Evolutionary conservation across 2,329 filamentous ascomycete species (phyloP).

Genomic region (Lecanoromycetidae sp.): DNA sequence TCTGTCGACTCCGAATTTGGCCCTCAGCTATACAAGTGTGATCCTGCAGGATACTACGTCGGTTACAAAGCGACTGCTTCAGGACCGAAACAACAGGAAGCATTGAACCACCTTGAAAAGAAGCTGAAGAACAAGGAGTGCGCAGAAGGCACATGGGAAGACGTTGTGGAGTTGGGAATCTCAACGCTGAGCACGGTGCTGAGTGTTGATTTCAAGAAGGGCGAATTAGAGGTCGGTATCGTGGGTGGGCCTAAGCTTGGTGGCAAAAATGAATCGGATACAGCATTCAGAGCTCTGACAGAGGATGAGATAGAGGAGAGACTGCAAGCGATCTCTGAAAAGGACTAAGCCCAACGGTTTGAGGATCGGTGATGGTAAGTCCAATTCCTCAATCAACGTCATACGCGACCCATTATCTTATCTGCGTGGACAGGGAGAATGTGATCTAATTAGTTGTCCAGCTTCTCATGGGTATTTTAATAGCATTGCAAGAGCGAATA

Average conservation of each 20-base stretch:
- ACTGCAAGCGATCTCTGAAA: constrained; percentile 95
- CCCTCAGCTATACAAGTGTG: constrained; percentile 94
- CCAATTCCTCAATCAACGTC: too few species aligned
- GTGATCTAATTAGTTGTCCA: constrained; percentile 2
- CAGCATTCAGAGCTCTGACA: constrained; percentile 74
- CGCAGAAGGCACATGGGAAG: constrained; percentile 87
- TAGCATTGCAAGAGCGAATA: constrained; percentile 4
- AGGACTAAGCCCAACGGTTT: constrained; percentile 52
- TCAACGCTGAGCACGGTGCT: constrained; percentile 89
- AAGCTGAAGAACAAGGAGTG: constrained; percentile 98
- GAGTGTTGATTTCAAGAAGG: constrained; percentile 99
- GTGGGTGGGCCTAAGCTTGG: constrained; percentile 77
- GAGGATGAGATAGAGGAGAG: constrained; percentile 98
- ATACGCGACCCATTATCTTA: too few species aligned
- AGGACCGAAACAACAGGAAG: constrained; percentile 96
- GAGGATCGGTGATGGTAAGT: constrained; percentile 6
- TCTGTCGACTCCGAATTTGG: constrained; percentile 86
- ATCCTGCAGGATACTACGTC: constrained; percentile 94
- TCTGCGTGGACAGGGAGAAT: not conserved
- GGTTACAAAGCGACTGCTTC: constrained; percentile 98
- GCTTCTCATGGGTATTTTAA: constrained; percentile 3
- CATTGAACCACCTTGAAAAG: constrained; percentile 96
- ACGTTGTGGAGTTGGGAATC: constrained; percentile 94
- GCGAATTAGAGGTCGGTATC: constrained; percentile 94
- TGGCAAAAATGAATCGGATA: constrained; percentile 68